phyloP scores from a whole-genome alignment of 495 filamentous ascomycete species.

The Xylaria cubensis region DNA sequence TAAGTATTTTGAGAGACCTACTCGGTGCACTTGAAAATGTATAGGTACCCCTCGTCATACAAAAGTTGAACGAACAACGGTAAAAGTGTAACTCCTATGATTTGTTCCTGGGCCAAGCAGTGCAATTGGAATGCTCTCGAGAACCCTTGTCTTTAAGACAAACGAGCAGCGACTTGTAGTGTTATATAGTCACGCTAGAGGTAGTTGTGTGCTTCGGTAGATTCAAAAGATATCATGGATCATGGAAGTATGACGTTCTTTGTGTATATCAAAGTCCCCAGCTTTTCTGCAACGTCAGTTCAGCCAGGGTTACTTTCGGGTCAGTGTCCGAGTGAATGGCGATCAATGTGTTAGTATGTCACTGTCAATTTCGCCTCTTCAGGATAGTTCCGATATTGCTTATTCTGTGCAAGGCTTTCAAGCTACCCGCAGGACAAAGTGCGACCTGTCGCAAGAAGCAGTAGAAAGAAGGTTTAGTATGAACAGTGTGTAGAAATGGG shows the following conservation, averaged over 20 bases:
- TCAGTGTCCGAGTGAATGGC: conserved; percentile 23
- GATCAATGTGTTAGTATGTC: conserved; percentile 14
- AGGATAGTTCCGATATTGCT: conserved; percentile 28
- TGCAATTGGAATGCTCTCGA: background rate
- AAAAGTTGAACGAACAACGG: background rate
- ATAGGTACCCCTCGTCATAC: background rate
- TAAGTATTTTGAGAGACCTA: conserved; percentile 24
- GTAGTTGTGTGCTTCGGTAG: conserved; percentile 14
- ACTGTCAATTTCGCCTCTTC: conserved; percentile 22
- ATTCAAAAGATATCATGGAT: conserved; percentile 5
- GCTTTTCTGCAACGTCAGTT: conserved; percentile 11
- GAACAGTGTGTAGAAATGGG: background rate
- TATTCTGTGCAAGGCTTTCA: conserved; percentile 14
- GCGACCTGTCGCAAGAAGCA: background rate
- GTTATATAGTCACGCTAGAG: conserved; percentile 9
- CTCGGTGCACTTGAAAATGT: conserved; percentile 16
- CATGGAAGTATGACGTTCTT: conserved; percentile 21
- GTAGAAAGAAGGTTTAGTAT: background rate
- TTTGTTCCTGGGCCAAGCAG: background rate
- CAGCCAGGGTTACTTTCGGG: conserved; percentile 17
- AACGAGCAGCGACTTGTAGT: background rate
- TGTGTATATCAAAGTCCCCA: background rate
- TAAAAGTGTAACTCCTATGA: conserved; percentile 7
- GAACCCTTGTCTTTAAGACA: background rate
- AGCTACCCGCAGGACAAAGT: conserved; percentile 19